Conservation (phyloP, 371 early-diverging fungal species). For the Funneliformis caledonium region DNA sequence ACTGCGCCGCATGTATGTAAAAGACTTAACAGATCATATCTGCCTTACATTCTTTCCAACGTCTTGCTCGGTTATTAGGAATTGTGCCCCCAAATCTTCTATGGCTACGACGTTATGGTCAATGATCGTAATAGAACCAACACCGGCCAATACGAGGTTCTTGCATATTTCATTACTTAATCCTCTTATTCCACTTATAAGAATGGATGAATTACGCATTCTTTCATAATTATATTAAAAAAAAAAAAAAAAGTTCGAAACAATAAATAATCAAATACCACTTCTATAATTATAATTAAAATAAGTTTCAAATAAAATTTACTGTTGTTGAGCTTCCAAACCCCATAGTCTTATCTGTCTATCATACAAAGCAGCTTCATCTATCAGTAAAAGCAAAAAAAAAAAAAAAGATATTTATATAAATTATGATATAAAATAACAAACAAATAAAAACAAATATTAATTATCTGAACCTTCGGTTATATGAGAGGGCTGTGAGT, state of each 20-base stretch:
- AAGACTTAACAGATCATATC: neutral
- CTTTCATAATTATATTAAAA: slow-evolving; percentile 47
- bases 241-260: neutral
- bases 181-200: slow-evolving; percentile 70
- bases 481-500: neutral
- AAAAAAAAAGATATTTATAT: no score
- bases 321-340: slow-evolving; percentile 88
- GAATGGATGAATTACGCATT: slow-evolving; percentile 76
- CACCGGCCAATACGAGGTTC: slow-evolving; percentile 89
- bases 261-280: no score
- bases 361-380: slow-evolving; percentile 92
- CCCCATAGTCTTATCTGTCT: slow-evolving; percentile 97
- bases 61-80: slow-evolving; percentile 64
- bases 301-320: neutral
- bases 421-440: neutral
- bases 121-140: slow-evolving; percentile 75
- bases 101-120: slow-evolving; percentile 63
- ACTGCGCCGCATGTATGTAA: neutral
- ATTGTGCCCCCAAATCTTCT: slow-evolving; percentile 81
- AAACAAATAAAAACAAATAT: neutral
- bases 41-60: slow-evolving; percentile 72
- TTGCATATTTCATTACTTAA: slow-evolving; percentile 84
- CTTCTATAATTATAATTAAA: neutral
- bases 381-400: slow-evolving; percentile 46
- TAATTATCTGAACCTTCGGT: neutral